Evolutionary conservation across 2,329 filamentous ascomycete genomes (phyloP).

Genomic region (Thermomyces lanuginosus): DNA sequence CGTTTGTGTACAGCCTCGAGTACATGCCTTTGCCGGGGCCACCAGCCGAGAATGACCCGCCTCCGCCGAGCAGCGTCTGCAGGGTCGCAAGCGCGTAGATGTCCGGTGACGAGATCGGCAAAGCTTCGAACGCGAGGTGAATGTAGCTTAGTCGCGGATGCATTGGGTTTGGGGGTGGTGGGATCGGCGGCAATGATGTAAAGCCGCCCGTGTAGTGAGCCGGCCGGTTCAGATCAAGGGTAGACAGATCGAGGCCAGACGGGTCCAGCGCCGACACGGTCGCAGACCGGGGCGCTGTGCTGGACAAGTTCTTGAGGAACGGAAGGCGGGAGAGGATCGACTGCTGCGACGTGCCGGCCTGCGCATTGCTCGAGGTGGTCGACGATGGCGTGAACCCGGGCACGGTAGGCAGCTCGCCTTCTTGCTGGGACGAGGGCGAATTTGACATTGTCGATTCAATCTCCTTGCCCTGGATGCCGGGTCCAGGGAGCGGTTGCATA

Average conservation of each 20-base stretch:
- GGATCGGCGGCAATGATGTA: slow-evolving; percentile 65
- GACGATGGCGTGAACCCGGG: slow-evolving; percentile 27
- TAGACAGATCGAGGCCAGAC: slow-evolving; percentile 25
- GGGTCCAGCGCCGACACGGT: slow-evolving; percentile 39
- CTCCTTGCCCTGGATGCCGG: slow-evolving; percentile 37
- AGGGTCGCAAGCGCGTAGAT: slow-evolving; percentile 93
- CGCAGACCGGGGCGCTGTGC: slow-evolving; percentile 46
- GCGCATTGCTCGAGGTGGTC: slow-evolving; percentile 17
- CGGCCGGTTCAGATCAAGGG: slow-evolving; percentile 44
- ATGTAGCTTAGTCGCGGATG: slow-evolving; percentile 76
- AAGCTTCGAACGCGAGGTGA: slow-evolving; percentile 86
- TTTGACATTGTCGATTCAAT: slow-evolving; percentile 37
- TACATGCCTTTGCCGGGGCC: slow-evolving; percentile 99
- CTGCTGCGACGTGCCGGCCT: slow-evolving; percentile 33
- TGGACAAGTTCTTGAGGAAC: slow-evolving; percentile 78
- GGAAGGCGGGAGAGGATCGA: slow-evolving; percentile 67
- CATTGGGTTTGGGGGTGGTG: slow-evolving; percentile 59
- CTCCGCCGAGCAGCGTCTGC: slow-evolving; percentile 87
- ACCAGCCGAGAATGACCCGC: slow-evolving; percentile 90
- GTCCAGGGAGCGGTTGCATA: slow-evolving; percentile 48
- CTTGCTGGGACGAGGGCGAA: slow-evolving; percentile 12
- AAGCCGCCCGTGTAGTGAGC: slow-evolving; percentile 90
- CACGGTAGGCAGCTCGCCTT: slow-evolving; percentile 19
- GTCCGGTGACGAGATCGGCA: slow-evolving; percentile 76
- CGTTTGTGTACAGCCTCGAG: slow-evolving; percentile 90